Evolutionary conservation across 140 eudicot species (phyloP).

Genomic region (Bidens hawaiensis): DNA sequence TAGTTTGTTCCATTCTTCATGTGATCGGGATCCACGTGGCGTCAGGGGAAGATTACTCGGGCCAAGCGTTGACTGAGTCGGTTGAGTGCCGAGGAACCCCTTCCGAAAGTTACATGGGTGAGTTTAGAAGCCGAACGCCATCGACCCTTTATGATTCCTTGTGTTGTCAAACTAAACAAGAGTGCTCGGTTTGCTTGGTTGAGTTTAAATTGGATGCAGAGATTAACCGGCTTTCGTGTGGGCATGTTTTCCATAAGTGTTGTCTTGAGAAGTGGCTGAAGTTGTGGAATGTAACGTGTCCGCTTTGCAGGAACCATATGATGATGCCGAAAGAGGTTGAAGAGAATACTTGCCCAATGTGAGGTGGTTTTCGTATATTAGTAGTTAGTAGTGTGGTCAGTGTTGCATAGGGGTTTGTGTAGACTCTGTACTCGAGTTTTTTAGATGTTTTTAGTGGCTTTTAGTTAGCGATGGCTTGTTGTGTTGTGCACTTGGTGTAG

Average conservation of each 20-base stretch:
- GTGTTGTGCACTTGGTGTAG: constrained; percentile 12
- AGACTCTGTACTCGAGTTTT: constrained; percentile 10
- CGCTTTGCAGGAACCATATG: constrained; percentile 70
- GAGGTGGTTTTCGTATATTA: constrained; percentile 29
- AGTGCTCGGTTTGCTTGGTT: constrained; percentile 74
- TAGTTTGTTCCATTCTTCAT: constrained; percentile 56
- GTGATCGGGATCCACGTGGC: constrained; percentile 57
- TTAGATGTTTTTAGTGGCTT: constrained; percentile 12
- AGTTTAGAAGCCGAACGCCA: constrained; percentile 68
- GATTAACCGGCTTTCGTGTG: constrained; percentile 68
- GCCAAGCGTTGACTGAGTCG: constrained; percentile 36
- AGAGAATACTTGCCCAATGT: constrained; percentile 61
- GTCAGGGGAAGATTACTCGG: constrained; percentile 54
- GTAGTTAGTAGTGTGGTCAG: background rate
- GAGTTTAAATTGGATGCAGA: constrained; percentile 64
- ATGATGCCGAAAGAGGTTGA: constrained; percentile 48
- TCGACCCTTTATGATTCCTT: constrained; percentile 54
- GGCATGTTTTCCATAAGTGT: constrained; percentile 67
- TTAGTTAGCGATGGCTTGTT: background rate
- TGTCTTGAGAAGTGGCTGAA: constrained; percentile 83
- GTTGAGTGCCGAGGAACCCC: constrained; percentile 43
- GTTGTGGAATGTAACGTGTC: constrained; percentile 70
- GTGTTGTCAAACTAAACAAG: constrained; percentile 39
- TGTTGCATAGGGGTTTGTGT: constrained; percentile 24
- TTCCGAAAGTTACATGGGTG: constrained; percentile 68